Percentiles rank a stretch among this genome's conserved stretches.
Evolutionary conservation across 192 early-diverging fungal genomes (phyloP).

Genomic region (Obelidium mucronatum): DNA sequence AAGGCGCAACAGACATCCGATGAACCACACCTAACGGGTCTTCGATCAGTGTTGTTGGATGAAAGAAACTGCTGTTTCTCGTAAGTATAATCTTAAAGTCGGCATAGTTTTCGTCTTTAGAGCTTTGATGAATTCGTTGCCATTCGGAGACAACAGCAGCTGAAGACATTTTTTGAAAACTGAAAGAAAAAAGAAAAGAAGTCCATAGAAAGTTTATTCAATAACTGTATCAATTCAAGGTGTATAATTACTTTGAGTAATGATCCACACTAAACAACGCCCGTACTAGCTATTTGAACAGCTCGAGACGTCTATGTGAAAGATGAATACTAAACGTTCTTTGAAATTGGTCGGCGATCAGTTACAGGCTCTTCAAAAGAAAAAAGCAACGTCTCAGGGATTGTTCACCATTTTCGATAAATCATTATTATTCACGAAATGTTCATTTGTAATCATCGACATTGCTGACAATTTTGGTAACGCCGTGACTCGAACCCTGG

Average conservation of each 20-base stretch:
- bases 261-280: too few species aligned
- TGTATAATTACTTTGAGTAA: too few species aligned
- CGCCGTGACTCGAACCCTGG: not conserved
- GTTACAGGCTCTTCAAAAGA: too few species aligned
- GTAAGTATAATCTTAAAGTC: not conserved
- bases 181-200: not conserved
- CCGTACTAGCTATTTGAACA: too few species aligned
- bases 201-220: not conserved
- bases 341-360: too few species aligned
- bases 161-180: not conserved
- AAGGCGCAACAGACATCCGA: not conserved
- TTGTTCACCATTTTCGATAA: conserved; percentile 1
- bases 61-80: not conserved
- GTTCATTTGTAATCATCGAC: not conserved
- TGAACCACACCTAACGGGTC: too few species aligned
- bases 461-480: not conserved
- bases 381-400: not conserved
- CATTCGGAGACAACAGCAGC: conserved; percentile 7
- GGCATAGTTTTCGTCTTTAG: not conserved
- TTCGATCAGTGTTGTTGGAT: too few species aligned
- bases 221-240: not conserved
- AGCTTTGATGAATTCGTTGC: not conserved
- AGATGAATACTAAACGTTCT: too few species aligned
- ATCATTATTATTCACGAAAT: not conserved
- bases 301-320: too few species aligned